These are phyloP conservation scores for Chaetomium olivaceum DNA, from an alignment of 2,329 filamentous ascomycete genomes.

Conservation along the genomic window DNA sequence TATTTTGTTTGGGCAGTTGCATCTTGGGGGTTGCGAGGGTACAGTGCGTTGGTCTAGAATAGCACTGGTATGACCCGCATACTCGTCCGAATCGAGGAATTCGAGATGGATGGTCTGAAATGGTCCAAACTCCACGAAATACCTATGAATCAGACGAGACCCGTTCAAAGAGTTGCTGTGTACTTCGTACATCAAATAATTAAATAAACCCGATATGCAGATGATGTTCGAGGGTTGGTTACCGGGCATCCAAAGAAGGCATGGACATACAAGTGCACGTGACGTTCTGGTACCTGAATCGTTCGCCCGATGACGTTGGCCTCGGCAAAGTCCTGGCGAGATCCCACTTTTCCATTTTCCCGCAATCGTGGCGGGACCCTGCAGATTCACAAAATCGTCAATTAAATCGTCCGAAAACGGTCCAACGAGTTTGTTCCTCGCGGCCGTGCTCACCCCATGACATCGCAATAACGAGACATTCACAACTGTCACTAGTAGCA, in stretches of 20 bases:
- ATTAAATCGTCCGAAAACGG: conserved; percentile 26
- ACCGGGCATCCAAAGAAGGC: background rate
- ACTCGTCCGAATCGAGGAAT: background rate
- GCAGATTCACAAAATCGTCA: conserved; percentile 22
- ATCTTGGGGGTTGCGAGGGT: background rate
- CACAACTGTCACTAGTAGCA: background rate
- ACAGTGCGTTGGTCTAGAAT: background rate
- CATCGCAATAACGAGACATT: conserved; percentile 1
- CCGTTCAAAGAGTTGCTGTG: too few relatives aligned
- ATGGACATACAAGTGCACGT: background rate
- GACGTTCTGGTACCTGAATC: background rate
- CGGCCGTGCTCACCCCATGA: background rate
- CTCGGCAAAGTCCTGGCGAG: conserved; percentile 19
- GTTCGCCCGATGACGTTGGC: conserved; percentile 18
- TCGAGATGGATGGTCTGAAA: background rate
- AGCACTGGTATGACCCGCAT: background rate
- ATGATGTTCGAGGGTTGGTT: background rate
- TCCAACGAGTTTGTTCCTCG: conserved; percentile 2
- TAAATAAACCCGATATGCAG: too few relatives aligned
- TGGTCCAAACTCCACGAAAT: too few relatives aligned
- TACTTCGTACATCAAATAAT: too few relatives aligned
- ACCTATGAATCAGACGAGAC: background rate
- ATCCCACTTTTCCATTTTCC: conserved; percentile 10
- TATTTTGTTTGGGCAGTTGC: conserved; percentile 24
- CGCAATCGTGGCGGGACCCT: conserved; percentile 16